Base-by-base conservation (phyloP, 306 rosid genomes). In the Cicer yamashitae region DNA sequence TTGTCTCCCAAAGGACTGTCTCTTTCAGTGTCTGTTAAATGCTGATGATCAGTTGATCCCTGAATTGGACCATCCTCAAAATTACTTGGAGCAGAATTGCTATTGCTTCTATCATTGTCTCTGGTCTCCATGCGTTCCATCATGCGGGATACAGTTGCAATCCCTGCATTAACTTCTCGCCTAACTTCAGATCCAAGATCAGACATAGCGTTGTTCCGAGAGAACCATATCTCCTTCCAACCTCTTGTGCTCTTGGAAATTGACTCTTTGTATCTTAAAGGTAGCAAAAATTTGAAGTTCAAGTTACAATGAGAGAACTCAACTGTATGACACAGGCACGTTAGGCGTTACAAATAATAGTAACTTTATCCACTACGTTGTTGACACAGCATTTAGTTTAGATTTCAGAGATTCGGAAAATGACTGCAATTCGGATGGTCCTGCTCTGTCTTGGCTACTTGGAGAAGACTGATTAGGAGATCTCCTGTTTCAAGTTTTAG, bases 201-300 rank as follows among this genome's bases (percentile, higher is more conserved):
- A 76, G 93, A 65, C 94, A 90, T 81, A 50, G 97, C 64, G 60
- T 86, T 80, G 67, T 90, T 88, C 70, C 96, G 96, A 76, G 98
- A 91, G 82, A 91, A 94, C 80, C 91, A 84, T 79, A 89, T 94
- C 77, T 94, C 99, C 89, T 82, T 94, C 99, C 99, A 94, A 39
- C 97, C 93, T 86, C 83, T 86, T 6, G 99, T 92, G 89, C 96
- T 89, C 86, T 90, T 94, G 56, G 96, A 86, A 80, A 94, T 94
- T 7, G 99, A 94, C 70, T 94, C 99, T 81, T 91, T 94, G 89
- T 92, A 91, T 84, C 99, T 94, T 77, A 66, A 48, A 83, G 25
- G 20, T 30, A 46, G 66, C 59, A 20, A 22, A 52, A 79, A 17
- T 58, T 47, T 67, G 22, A 14, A 15, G 25, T 75, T 75, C 22